These are phyloP conservation scores for Vigna angularis DNA, from an alignment of 306 rosid species.

Conservation along the genomic window DNA sequence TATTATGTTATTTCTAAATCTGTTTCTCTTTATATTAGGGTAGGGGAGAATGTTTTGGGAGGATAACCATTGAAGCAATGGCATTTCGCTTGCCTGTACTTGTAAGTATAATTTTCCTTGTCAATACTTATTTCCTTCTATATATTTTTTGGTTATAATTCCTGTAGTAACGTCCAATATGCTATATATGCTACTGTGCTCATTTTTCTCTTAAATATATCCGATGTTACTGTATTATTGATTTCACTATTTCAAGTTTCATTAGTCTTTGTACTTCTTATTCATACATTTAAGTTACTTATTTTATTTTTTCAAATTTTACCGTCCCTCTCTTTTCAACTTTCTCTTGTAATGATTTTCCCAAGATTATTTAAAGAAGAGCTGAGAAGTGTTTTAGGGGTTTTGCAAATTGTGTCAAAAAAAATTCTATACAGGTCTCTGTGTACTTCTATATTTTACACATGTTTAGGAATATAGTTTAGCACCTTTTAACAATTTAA, in stretches of 20 bases:
- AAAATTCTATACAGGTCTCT: slow-evolving; percentile 1
- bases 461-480: background rate
- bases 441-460: background rate
- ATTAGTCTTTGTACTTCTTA: background rate
- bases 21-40: slow-evolving; percentile 57
- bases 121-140: background rate
- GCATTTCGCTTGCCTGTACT: slow-evolving; percentile 85
- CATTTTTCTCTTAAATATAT: background rate
- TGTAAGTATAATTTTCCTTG: slow-evolving; percentile 50
- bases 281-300: background rate
- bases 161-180: background rate
- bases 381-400: background rate
- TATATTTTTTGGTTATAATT: background rate
- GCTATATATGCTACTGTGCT: background rate
- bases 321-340: background rate
- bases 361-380: background rate
- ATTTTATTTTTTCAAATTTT: background rate
- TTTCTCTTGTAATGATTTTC: background rate
- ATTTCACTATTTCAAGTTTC: slow-evolving; percentile 18
- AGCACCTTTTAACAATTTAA: background rate
- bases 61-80: slow-evolving; percentile 94
- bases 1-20: slow-evolving; percentile 13
- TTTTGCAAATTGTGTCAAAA: background rate
- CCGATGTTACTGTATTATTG: background rate
- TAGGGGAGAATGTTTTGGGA: slow-evolving; percentile 90